Evolutionary conservation across 1,139 yeast genomes (phyloP).

Genomic region (Sugiyamaella grinbergsii): DNA sequence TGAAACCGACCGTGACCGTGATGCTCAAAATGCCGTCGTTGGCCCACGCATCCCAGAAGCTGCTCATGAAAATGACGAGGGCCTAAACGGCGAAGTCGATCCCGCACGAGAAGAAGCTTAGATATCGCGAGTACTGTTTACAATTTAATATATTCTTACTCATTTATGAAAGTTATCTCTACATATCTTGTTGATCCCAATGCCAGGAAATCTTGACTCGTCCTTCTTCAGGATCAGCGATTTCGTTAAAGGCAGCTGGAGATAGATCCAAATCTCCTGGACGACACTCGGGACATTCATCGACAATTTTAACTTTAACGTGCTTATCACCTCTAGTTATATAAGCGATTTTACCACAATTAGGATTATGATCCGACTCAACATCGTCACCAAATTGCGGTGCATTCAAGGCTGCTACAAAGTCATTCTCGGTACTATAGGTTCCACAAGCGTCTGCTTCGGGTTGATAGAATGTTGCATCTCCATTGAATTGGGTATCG

Average conservation of each 20-base stretch:
- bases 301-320: slow-evolving; percentile 54
- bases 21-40: background rate
- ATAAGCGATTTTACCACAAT: slow-evolving; percentile 53
- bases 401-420: slow-evolving; percentile 46
- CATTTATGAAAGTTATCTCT: background rate
- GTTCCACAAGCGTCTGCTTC: slow-evolving; percentile 67
- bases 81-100: too few relatives aligned
- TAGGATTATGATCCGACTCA: slow-evolving; percentile 46
- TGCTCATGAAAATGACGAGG: background rate
- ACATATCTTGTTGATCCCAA: slow-evolving; percentile 35
- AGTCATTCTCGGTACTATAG: slow-evolving; percentile 50
- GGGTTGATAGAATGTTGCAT: slow-evolving; percentile 60
- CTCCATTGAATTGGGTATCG: slow-evolving; percentile 46
- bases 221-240: slow-evolving; percentile 51
- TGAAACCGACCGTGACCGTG: background rate
- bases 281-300: slow-evolving; percentile 54
- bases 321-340: slow-evolving; percentile 49
- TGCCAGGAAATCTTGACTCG: slow-evolving; percentile 51
- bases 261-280: slow-evolving; percentile 53
- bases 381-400: slow-evolving; percentile 38
- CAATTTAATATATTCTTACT: too few relatives aligned
- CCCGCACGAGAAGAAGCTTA: too few relatives aligned
- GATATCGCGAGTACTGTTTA: too few relatives aligned
- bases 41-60: background rate
- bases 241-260: slow-evolving; percentile 52